Evolutionary conservation across 208 protist species (phyloP).

Genomic region (Wallacemonas rigidus): DNA sequence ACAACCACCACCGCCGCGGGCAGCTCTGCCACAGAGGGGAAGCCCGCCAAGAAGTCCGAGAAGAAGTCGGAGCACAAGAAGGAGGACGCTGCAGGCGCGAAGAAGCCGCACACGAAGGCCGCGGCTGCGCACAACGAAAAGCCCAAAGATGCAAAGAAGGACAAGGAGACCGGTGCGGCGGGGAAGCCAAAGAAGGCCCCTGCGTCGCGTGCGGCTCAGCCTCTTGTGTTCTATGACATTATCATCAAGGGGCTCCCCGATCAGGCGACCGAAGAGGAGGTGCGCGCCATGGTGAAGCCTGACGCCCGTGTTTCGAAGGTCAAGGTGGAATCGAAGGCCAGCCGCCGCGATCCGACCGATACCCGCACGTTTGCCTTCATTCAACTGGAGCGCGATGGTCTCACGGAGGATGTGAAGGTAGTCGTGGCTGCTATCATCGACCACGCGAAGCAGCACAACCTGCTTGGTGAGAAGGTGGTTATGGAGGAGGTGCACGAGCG

Average conservation of each 20-base stretch:
- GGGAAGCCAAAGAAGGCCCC: slow-evolving; percentile 18
- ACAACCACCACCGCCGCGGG: slow-evolving; percentile 7
- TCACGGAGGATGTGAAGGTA: slow-evolving; percentile 51
- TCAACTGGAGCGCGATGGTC: slow-evolving; percentile 61
- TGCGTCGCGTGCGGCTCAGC: slow-evolving; percentile 15
- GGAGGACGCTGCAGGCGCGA: slow-evolving; percentile 20
- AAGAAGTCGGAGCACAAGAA: slow-evolving; percentile 21
- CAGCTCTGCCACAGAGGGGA: slow-evolving; percentile 17
- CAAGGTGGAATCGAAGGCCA: slow-evolving; percentile 55
- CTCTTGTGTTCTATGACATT: slow-evolving; percentile 76
- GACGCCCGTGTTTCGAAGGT: slow-evolving; percentile 47
- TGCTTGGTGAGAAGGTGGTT: slow-evolving; percentile 32
- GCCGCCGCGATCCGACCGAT: slow-evolving; percentile 49
- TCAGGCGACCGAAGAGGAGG: slow-evolving; percentile 52
- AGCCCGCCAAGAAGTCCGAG: slow-evolving; percentile 50
- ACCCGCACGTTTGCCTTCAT: slow-evolving; percentile 76
- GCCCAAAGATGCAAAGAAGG: slow-evolving; percentile 29
- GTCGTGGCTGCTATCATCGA: slow-evolving; percentile 38
- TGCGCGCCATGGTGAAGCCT: slow-evolving; percentile 52
- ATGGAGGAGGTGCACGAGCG: slow-evolving; percentile 72
- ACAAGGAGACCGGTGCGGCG: slow-evolving; percentile 6
- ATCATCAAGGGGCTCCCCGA: slow-evolving; percentile 70
- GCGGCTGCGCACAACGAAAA: slow-evolving; percentile 15
- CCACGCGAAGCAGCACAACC: slow-evolving; percentile 10
- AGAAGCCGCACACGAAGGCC: slow-evolving; percentile 24